Base-by-base conservation (phyloP, 2,329 filamentous ascomycete genomes). In the Colletotrichum graminicola region DNA sequence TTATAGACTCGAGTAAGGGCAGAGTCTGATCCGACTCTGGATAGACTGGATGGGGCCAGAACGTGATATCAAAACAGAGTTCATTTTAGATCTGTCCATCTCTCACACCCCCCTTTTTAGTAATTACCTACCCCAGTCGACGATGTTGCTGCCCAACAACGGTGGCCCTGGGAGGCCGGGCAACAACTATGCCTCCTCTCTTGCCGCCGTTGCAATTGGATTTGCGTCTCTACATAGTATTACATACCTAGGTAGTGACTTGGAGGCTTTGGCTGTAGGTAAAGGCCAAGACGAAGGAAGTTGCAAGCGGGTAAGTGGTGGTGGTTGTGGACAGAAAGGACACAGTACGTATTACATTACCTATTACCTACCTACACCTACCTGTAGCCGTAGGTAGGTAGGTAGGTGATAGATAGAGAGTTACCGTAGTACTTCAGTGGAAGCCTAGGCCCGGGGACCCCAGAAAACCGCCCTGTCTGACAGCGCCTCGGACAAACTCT, bases 21-120 rank as follows among this genome's bases (percentile, higher is more conserved):
- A 34, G 34, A 29, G 16, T 23, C 51, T 16, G 8, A 11, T 43
- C 6, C 18, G 36, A 41, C 18, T n/a, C 54, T 54, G 29, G n/a
- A 23, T 23, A 43, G 41, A 45, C 65, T 56, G n/a, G 10, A 47
- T n/a, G 39, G 47, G 62, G 54, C 45, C 47, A 60, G 49, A 39
- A 49, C 55, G 55, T 29, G 67, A 66, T 56, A 61, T 70, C 36
- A 55, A 61, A 61, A 52, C 62, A 70, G 47, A 66, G 54, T 69
- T 69, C 47, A 60, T 60, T 69, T 47, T 67, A 63, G 41, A 49
- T 11, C 14, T 8, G 6, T 43, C 18, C 2, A 7, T 10, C 18
- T 5, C 14, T 21, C n/a, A n/a, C n/a, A n/a, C 26, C 43, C 14
- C 54, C 43, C 5, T 18, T 39, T 29, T 18, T 51, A 21, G 23